Base-by-base conservation (phyloP, 768 basidiomycete species). In the Hortiboletus flavorubellus region DNA sequence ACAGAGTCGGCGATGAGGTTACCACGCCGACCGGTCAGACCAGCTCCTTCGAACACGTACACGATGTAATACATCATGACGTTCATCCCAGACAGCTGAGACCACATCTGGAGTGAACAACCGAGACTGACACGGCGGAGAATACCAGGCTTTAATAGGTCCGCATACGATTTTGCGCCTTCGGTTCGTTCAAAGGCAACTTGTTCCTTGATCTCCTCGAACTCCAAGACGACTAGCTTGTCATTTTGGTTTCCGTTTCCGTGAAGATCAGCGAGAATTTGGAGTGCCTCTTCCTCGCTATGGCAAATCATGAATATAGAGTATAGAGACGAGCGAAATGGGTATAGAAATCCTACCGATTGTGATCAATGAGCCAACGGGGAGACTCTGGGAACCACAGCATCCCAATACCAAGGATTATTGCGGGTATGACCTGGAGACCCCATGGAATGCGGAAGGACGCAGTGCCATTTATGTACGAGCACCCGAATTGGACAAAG, bases 401-500 rank as follows among this genome's bases (percentile, higher is more conserved):
- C 87, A 91, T 89, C 43, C 88, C 86, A 8, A 80, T 23, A 46
- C 80, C 81, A 29, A 91, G 78, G 11, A 92, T 52, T 54, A 89
- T 78, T 8, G 86, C 90, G 23, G 89, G 89, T 49, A 92, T 89
- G 76, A 87, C 79, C 66, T 91, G 89, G 29, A 91, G 71, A 53
- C 85, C 85, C 87, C 87, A 89, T 10, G 88, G 89, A 59, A 91
- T 85, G 26, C 88, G 84, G 80, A 89, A 91, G 0, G 87, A 87
- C 0, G 86, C 86, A 12, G 68, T 75, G 33, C 87, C 85, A 18
- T 84, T 70, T 66, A 89, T 86, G 67, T 72, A 71, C 1, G 86
- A 89, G 66, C 84, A 86, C 9, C 86, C 87, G 56, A 88, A 87
- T 60, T 87, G 82, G 58, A 88, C 78, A 68, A 88, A 88, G 72